Base-by-base conservation (phyloP, 1,139 yeast species). In the Petasospora rhodanensis region DNA sequence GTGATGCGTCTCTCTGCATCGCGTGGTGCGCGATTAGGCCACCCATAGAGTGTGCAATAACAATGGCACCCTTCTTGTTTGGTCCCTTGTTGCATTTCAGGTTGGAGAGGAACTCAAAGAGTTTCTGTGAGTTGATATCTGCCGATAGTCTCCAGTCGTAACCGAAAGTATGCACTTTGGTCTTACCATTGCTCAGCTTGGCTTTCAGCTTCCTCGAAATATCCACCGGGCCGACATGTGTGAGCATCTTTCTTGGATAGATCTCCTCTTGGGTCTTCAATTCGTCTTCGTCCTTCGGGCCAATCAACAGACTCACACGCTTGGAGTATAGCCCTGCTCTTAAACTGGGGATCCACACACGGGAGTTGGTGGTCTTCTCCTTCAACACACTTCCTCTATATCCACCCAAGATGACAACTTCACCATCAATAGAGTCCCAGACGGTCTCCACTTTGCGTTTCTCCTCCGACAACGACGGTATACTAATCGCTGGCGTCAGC, bases 21-120 rank as follows among this genome's bases (percentile, higher is more conserved):
- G 84, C 83, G 36, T 81, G 81, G 50, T 85, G 95, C 0, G 95
- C 77, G 14, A 87, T 70, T 15, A 87, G 54, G 0, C 96, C 96
- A 32, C 96, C 96, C 96, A 87, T 86, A 0, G 95, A 85, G 56
- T 87, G 96, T 0, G 93, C 93, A 36, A 87, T 75, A 0, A 87
- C 76, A 18, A 79, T 60, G 0, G 79, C 68, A 4, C 83, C 84
- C 42, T 72, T 70, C 20, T 48, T 42, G 6, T 24, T 22, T 49
- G 35, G 15, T 24, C 45, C 46, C 30, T 51, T 54, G 47, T 56
- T 58, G 41, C 7, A 72, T 66, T 42, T 66, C 61, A 15, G 76
- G 58, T 6, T 62, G 46, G 28, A 53, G 17, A 87, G 56, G 40
- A 68, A 70, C 17, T 66, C 56, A 28, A 59, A 60, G 10, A 86